Conservation (phyloP, 495 filamentous ascomycete species). For the Durotheca rogersii region DNA sequence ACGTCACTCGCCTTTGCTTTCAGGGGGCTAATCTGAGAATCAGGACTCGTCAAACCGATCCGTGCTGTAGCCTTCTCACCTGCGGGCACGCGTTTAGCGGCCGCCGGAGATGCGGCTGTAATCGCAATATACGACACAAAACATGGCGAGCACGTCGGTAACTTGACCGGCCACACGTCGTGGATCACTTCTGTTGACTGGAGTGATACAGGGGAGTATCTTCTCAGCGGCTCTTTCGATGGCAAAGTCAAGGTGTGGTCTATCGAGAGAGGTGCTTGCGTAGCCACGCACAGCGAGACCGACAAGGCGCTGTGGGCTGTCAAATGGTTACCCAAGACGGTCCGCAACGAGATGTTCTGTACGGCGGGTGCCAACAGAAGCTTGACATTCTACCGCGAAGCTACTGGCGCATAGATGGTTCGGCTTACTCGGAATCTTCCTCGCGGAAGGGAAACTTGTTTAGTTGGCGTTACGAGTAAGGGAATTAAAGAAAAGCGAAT, state of each 20-base stretch:
- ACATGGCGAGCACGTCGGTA: conserved; percentile 89
- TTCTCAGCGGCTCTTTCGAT: conserved; percentile 84
- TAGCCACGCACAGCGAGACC: conserved; percentile 90
- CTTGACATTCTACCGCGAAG: conserved; percentile 89
- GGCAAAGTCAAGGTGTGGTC: conserved; percentile 96
- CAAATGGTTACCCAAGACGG: conserved; percentile 80
- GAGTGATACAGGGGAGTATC: conserved; percentile 91
- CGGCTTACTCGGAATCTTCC: background rate
- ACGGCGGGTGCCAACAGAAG: conserved; percentile 78
- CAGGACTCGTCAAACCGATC: conserved; percentile 83
- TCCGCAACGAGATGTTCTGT: conserved; percentile 76
- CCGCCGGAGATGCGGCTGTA: conserved; percentile 84
- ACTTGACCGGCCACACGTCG: conserved; percentile 71
- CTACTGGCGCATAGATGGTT: conserved; percentile 62
- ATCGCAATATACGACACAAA: conserved; percentile 89
- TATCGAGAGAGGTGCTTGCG: conserved; percentile 74
- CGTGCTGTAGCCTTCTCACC: conserved; percentile 86
- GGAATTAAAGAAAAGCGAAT: conserved; percentile 24
- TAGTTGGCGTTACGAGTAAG: conserved; percentile 30
- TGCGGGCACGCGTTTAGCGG: conserved; percentile 77
- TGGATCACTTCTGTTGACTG: conserved; percentile 91
- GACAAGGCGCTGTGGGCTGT: conserved; percentile 85
- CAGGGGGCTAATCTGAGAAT: conserved; percentile 9
- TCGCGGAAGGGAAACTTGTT: background rate
- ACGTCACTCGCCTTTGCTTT: background rate